Evolutionary conservation across 495 filamentous ascomycete genomes (phyloP).

Genomic region (Margaritispora aquatica): DNA sequence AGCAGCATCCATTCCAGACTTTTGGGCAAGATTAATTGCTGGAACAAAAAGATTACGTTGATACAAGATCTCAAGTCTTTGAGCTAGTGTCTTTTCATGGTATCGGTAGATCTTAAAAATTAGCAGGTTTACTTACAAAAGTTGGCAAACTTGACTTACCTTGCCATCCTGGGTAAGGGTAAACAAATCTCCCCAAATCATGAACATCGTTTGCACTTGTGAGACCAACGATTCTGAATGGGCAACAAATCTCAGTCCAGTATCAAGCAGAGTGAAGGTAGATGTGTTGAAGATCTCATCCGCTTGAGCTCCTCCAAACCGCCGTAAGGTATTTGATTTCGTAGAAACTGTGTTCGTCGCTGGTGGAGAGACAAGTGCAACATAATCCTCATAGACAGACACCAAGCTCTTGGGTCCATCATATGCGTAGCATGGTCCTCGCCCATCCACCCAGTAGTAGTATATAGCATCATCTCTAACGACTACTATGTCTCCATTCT

Average conservation of each 20-base stretch:
- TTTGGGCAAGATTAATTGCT: constrained; percentile 90
- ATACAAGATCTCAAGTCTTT: constrained; percentile 90
- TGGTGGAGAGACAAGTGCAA: constrained; percentile 83
- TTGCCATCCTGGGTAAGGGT: constrained; percentile 86
- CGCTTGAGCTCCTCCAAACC: constrained; percentile 58
- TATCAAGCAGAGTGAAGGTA: constrained; percentile 84
- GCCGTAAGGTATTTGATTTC: constrained; percentile 44
- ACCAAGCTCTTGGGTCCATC: constrained; percentile 85
- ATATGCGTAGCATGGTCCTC: constrained; percentile 80
- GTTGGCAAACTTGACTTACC: no score
- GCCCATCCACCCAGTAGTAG: constrained; percentile 79
- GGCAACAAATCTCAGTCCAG: constrained; percentile 82
- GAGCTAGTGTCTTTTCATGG: constrained; percentile 83
- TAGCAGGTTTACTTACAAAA: no score
- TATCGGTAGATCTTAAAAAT: constrained; percentile 86
- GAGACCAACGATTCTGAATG: constrained; percentile 80
- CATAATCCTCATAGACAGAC: constrained; percentile 75
- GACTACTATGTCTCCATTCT: constrained; percentile 78
- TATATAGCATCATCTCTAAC: constrained; percentile 93
- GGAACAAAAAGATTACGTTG: constrained; percentile 87
- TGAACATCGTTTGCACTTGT: constrained; percentile 71
- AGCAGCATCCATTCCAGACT: constrained; percentile 64
- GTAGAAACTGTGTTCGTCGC: constrained; percentile 36
- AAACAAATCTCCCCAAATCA: constrained; percentile 88
- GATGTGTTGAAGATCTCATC: constrained; percentile 75